Conservation (phyloP, 73 alveolate species). For the Blepharisma stoltei region DNA sequence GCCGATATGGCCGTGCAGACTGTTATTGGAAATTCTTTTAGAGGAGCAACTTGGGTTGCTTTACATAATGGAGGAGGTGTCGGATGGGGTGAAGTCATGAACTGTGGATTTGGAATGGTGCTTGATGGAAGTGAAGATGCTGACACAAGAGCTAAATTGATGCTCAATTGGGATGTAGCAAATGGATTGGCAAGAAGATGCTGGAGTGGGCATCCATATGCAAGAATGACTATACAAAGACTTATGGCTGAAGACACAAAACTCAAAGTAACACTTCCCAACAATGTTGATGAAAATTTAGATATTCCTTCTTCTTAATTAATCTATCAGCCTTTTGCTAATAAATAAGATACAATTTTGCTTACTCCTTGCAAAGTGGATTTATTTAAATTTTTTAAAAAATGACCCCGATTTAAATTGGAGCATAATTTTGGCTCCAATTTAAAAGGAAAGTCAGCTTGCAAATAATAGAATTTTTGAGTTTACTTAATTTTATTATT, state of each 20-base stretch:
- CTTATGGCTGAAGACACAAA: slow-evolving; percentile 36
- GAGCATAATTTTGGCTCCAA: too few relatives aligned
- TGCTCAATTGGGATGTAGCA: slow-evolving; percentile 63
- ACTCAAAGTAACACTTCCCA: slow-evolving; percentile 30
- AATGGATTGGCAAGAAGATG: slow-evolving; percentile 65
- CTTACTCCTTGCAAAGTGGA: too few relatives aligned
- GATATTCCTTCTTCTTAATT: background rate
- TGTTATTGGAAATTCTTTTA: slow-evolving; percentile 56
- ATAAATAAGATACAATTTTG: too few relatives aligned
- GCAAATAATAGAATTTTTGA: too few relatives aligned
- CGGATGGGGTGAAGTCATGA: slow-evolving; percentile 70
- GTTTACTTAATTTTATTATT: too few relatives aligned
- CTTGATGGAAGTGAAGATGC: slow-evolving; percentile 62
- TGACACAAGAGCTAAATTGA: slow-evolving; percentile 47
- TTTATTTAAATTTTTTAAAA: too few relatives aligned
- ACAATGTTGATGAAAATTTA: background rate
- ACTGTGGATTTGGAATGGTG: slow-evolving; percentile 71
- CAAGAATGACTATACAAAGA: slow-evolving; percentile 39
- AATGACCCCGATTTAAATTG: too few relatives aligned
- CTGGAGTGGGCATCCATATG: slow-evolving; percentile 56
- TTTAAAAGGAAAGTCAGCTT: too few relatives aligned
- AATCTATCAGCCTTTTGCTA: too few relatives aligned
- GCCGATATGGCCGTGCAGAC: slow-evolving; percentile 68
- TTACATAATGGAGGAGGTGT: slow-evolving; percentile 71
- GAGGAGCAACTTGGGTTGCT: slow-evolving; percentile 77